Percentiles rank a stretch among this genome's conserved stretches.
phyloP scores from a whole-genome alignment of 1,284 basidiomycete species.

The Trichosporon sp. region DNA sequence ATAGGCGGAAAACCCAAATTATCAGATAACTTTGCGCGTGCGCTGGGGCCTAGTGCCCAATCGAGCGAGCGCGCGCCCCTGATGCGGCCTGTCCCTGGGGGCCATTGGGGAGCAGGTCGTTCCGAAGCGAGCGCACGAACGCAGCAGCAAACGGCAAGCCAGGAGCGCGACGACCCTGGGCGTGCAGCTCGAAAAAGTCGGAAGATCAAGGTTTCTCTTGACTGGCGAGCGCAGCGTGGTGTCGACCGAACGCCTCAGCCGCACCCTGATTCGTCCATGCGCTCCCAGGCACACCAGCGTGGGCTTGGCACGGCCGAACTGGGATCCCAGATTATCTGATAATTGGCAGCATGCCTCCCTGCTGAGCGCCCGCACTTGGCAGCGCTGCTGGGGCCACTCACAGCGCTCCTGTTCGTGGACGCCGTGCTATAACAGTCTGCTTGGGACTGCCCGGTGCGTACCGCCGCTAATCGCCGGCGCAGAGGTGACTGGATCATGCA shows the following conservation, averaged over 20 bases:
- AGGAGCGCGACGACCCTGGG: not conserved
- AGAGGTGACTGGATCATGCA: not conserved
- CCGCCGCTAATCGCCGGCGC: not conserved
- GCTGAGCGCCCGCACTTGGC: not conserved
- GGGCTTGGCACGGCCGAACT: slow-evolving; percentile 6
- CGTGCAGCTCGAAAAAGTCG: not conserved
- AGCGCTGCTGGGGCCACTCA: not conserved
- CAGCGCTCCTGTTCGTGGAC: not conserved
- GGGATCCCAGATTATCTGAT: not conserved
- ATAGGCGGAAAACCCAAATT: slow-evolving; percentile 7
- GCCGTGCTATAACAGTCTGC: not conserved
- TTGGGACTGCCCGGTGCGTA: not conserved
- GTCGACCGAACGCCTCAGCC: not conserved
- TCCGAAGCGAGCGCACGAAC: not conserved
- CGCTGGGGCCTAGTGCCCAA: not conserved
- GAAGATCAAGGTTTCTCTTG: slow-evolving; percentile 3
- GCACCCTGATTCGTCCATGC: not conserved
- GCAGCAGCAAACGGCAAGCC: too few relatives aligned
- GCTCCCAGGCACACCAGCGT: not conserved
- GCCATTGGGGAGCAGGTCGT: not conserved
- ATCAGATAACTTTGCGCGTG: slow-evolving; percentile 9
- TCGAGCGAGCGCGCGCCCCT: not conserved
- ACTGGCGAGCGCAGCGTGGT: not conserved
- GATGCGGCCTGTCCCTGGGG: not conserved
- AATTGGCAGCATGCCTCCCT: not conserved